Evolutionary conservation across 192 early-diverging fungal species (phyloP), one percentile per base, ranked within the genome.

Genomic region (Podila epigama): DNA sequence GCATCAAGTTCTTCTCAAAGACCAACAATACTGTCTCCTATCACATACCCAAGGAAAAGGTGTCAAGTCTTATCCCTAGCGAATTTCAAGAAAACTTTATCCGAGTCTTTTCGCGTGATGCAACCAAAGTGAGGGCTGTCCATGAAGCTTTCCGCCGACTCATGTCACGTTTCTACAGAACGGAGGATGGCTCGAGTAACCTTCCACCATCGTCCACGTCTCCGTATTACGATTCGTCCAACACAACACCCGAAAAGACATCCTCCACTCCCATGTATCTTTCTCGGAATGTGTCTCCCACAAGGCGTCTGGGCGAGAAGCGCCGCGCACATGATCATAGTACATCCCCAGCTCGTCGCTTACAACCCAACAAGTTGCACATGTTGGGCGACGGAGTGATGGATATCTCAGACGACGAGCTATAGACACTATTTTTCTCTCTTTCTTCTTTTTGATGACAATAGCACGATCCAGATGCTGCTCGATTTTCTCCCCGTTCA

Each of bases 1-100:
- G 71, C 32, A 85, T 96, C 62, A 82, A 83, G 36, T 98, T 98
- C 63, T 96, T 87, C 79, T 88, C 83, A 28, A 95, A 96, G 54
- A 72, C 69, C 16, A 71, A 80, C 12, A n/a, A 64, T 10, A 42
- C 66, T 42, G 80, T 78, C 37, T 88, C 83, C 22, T 93, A 93
- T 33, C 82, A 80, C 50, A 89, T 97, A 41, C 65, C 84, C 9
- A 88, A 85, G 68, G 84, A 92, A 28, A 75, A 92, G 58, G 88
- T 94, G 22, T 95, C 93, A 12, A 83, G 82, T 58, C 64, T 92
- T 36, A 86, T 92, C 40, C 93, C 93, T 9, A 65, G 80, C 10
- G 82, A 84, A 27, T 93, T 89, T 59, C 84, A 90, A 71, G 93
- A 95, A 68, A 75, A 89, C 2, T 82, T 83, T 51, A 81, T 93